phyloP scores from a whole-genome alignment of 2,329 filamentous ascomycete species.

The Sporothrix pseudoabietina region DNA sequence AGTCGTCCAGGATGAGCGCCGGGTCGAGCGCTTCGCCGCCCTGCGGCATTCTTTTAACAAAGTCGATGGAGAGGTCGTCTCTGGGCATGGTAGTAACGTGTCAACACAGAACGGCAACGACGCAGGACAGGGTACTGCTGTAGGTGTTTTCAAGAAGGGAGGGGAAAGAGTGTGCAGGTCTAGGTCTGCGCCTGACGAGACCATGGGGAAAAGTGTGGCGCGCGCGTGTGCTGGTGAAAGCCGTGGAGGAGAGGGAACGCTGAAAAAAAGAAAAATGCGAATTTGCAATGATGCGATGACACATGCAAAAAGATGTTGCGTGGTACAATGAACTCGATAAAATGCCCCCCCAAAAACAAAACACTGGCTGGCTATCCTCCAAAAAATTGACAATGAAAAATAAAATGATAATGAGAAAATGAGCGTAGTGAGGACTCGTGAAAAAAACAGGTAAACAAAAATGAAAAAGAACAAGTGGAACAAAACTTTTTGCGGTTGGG shows the following conservation, averaged over 20 bases:
- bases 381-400: neutral
- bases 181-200: constrained; percentile 4
- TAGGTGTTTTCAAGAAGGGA: neutral
- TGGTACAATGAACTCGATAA: neutral
- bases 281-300: constrained; percentile 1
- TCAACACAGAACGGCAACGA: constrained; percentile 15
- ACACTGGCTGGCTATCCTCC: constrained; percentile 10
- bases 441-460: neutral
- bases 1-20: constrained; percentile 75
- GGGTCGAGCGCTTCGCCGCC: constrained; percentile 63
- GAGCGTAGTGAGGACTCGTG: neutral
- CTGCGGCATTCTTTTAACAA: constrained; percentile 66
- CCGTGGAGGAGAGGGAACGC: neutral
- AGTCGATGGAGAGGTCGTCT: constrained; percentile 72
- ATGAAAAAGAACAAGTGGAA: constrained; percentile 22
- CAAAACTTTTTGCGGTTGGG: constrained; percentile 5
- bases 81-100: constrained; percentile 59
- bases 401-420: neutral
- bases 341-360: neutral
- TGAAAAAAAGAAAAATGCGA: neutral
- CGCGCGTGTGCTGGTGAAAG: neutral
- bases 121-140: constrained; percentile 7
- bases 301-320: neutral
- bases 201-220: neutral
- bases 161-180: neutral